phyloP scores from a whole-genome alignment of 805 yeast species.

The Danielia oregonensis region DNA sequence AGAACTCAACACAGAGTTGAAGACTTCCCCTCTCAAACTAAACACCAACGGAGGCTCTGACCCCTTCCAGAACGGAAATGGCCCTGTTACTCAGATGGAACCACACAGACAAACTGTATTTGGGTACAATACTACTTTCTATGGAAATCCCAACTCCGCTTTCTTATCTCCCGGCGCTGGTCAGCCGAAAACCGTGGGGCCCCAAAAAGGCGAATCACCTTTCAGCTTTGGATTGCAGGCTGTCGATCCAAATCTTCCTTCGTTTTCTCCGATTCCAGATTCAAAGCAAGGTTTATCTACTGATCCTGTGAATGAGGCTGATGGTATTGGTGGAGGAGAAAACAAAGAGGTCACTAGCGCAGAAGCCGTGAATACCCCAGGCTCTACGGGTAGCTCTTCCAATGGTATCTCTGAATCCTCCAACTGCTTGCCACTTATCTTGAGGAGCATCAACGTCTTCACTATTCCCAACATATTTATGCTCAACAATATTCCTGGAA shows the following conservation, averaged over 20 bases:
- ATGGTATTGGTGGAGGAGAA: not conserved
- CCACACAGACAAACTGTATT: not conserved
- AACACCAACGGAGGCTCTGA: slow-evolving; percentile 6
- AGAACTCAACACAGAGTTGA: slow-evolving; percentile 3
- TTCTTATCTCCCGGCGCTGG: slow-evolving; percentile 1
- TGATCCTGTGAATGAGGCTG: not conserved
- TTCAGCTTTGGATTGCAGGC: slow-evolving; percentile 6
- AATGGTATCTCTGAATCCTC: slow-evolving; percentile 34
- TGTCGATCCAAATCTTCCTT: not conserved
- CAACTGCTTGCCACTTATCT: slow-evolving; percentile 64
- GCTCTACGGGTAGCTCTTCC: not conserved
- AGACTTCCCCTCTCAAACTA: slow-evolving; percentile 10
- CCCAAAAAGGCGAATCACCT: slow-evolving; percentile 5
- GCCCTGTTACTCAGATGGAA: not conserved
- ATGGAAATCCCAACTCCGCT: not conserved
- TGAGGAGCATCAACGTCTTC: slow-evolving; percentile 59
- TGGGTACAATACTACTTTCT: not conserved
- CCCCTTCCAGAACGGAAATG: not conserved
- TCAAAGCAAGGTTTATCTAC: not conserved
- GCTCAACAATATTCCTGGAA: slow-evolving; percentile 23
- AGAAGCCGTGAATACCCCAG: not conserved
- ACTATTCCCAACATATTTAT: slow-evolving; percentile 58
- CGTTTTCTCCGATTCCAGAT: slow-evolving; percentile 4
- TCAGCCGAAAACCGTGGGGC: not conserved
- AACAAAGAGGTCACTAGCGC: not conserved